phyloP scores from a whole-genome alignment of 352 stramenopile species.

The Thalassiosira livingstoniorum region DNA sequence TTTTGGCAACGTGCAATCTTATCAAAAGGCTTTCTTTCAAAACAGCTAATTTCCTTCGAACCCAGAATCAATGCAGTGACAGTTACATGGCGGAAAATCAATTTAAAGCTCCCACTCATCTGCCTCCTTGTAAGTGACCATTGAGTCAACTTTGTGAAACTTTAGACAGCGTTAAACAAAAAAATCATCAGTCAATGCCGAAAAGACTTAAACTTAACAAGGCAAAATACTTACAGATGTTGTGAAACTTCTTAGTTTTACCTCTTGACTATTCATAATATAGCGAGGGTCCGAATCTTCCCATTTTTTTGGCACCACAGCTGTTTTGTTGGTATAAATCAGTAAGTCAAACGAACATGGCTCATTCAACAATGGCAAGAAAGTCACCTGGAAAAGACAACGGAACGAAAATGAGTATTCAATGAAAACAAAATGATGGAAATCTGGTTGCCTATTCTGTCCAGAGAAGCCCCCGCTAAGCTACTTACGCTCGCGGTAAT shows the following conservation, averaged over 20 bases:
- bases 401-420: background rate
- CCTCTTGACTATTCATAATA: conserved; percentile 97
- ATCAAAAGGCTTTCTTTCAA: too few species aligned
- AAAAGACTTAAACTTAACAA: conserved; percentile 17
- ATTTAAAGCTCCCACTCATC: conserved; percentile 84
- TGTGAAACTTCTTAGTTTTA: conserved; percentile 97
- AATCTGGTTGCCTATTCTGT: background rate
- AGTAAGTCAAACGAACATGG: conserved; percentile 98
- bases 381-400: conserved; percentile 90
- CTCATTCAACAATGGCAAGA: conserved; percentile 97
- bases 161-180: conserved; percentile 64
- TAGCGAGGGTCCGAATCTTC: conserved; percentile 98
- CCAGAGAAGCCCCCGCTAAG: background rate
- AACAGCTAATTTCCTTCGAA: too few species aligned
- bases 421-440: background rate
- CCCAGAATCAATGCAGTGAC: too few species aligned
- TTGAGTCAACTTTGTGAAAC: conserved; percentile 98
- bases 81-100: too few species aligned
- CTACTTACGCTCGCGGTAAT: conserved; percentile 92
- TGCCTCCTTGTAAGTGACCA: conserved; percentile 95
- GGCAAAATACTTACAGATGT: conserved; percentile 90
- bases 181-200: conserved; percentile 15
- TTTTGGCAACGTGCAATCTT: too few species aligned
- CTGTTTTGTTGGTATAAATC: conserved; percentile 98
- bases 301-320: conserved; percentile 94